Base-by-base conservation (phyloP, 1,139 yeast species). In the Kodamaea fungicola region DNA sequence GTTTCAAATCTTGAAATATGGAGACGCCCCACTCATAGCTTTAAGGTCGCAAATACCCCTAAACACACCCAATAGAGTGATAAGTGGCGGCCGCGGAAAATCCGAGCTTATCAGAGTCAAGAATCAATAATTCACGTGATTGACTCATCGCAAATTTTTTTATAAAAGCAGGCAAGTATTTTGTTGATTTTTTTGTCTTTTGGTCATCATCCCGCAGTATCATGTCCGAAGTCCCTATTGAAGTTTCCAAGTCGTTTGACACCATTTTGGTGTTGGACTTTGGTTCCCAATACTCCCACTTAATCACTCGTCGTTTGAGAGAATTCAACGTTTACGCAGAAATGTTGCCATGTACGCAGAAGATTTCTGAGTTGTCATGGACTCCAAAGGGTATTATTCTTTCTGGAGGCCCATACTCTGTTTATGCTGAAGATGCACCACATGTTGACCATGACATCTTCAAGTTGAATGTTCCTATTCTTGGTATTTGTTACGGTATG, bases 401-500 rank as follows among this genome's bases (percentile, higher is more conserved):
- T 47, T 89, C 97, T 33, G 99, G 99, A 44, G 95, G 96, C 46
- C 99, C 99, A 39, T 92, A 88, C 80, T 90, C 97, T 8, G 99
- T 92, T 39, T 92, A 90, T 62, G 96, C 85, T 41, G 83, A 78
- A 43, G 97, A 83, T 50, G 88, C 97, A 45, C 99, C 99, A 37
- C 99, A 92, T 64, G 98, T 92, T 44, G 98, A 92, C 67, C 94
- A 82, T 49, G 97, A 80, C 43, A 80, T 94, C 46, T 92, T 92
- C 73, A 79, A 90, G 55, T 78, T 92, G 57, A 77, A 78, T 42
- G 97, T 92, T 30, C 99, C 99, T 48, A 85, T 92, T 57, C 74
- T 92, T 52, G 99, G 99, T 57, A 94, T 92, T 62, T 92, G 99
- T 71, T 92, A 92, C 66, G 99, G 99, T 66, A 86, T 92, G 92